Conservation (phyloP, 306 rosid genomes). For the Dalbergia cochinchinensis region DNA sequence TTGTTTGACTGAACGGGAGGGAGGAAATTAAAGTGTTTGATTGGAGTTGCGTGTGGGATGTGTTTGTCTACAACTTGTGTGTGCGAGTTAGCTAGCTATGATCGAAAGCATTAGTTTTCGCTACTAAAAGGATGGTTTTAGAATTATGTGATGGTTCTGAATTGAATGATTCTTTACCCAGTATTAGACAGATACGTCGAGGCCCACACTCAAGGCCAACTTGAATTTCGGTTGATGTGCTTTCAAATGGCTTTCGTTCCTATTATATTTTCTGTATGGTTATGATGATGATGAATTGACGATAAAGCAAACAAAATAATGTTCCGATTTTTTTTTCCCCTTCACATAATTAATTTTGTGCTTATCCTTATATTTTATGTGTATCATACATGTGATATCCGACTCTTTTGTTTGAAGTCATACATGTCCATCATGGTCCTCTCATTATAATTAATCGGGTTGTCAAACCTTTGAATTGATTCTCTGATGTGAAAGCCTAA, state of each 20-base stretch:
- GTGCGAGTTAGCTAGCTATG: slow-evolving; percentile 33
- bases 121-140: slow-evolving; percentile 53
- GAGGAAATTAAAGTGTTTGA: neutral
- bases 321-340: neutral
- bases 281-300: slow-evolving; percentile 18
- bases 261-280: neutral
- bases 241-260: slow-evolving; percentile 6
- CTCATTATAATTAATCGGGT: slow-evolving; percentile 19
- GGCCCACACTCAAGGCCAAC: slow-evolving; percentile 49
- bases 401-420: slow-evolving; percentile 42
- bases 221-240: slow-evolving; percentile 34
- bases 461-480: slow-evolving; percentile 44
- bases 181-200: neutral
- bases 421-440: slow-evolving; percentile 40
- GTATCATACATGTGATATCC: slow-evolving; percentile 27
- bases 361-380: slow-evolving; percentile 34
- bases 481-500: slow-evolving; percentile 34
- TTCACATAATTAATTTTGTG: slow-evolving; percentile 22
- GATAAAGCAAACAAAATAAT: neutral
- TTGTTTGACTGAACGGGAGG: slow-evolving; percentile 56
- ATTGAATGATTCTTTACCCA: slow-evolving; percentile 38
- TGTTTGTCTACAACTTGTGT: slow-evolving; percentile 38
- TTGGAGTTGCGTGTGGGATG: slow-evolving; percentile 64
- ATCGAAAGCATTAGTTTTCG: slow-evolving; percentile 44
- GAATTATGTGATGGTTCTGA: slow-evolving; percentile 33